Percentiles rank a stretch among this genome's conserved stretches.
phyloP scores from a whole-genome alignment of 805 yeast species.

The Candida lessepsii region DNA sequence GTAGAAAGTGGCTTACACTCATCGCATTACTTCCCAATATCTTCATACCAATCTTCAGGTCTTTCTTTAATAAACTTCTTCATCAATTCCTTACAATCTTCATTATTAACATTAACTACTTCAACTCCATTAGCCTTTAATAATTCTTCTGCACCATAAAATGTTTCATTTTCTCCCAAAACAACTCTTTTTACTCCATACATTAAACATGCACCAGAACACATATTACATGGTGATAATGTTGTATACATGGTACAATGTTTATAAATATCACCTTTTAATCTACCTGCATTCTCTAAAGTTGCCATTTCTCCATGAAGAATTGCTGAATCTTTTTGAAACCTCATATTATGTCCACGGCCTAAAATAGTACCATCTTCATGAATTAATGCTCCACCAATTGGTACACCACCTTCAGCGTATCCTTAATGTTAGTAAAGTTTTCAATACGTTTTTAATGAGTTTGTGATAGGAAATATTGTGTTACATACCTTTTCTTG shows the following conservation, averaged over 20 bases:
- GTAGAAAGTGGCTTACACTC: not conserved
- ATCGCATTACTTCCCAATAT: slow-evolving; percentile 52
- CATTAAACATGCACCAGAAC: slow-evolving; percentile 88
- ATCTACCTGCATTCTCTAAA: slow-evolving; percentile 86
- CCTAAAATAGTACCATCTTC: slow-evolving; percentile 82
- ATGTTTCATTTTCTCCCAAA: slow-evolving; percentile 83
- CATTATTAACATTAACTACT: slow-evolving; percentile 58
- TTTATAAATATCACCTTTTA: slow-evolving; percentile 75
- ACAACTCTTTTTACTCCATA: slow-evolving; percentile 88
- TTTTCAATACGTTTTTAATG: no score
- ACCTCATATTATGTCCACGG: slow-evolving; percentile 85
- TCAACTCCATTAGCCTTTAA: slow-evolving; percentile 68
- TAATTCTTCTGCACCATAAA: slow-evolving; percentile 79
- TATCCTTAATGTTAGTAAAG: slow-evolving; percentile 45
- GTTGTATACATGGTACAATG: slow-evolving; percentile 91
- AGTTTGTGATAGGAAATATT: not conserved
- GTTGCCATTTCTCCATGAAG: slow-evolving; percentile 92
- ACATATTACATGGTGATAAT: slow-evolving; percentile 91
- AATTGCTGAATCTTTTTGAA: slow-evolving; percentile 80
- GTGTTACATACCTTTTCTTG: slow-evolving; percentile 47
- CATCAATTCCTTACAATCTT: slow-evolving; percentile 71
- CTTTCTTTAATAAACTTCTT: slow-evolving; percentile 70
- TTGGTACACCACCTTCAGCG: slow-evolving; percentile 89
- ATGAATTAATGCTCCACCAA: slow-evolving; percentile 71
- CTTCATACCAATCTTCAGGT: slow-evolving; percentile 81